Base-by-base conservation (phyloP, 306 rosid genomes). In the Begonia loranthoides region DNA sequence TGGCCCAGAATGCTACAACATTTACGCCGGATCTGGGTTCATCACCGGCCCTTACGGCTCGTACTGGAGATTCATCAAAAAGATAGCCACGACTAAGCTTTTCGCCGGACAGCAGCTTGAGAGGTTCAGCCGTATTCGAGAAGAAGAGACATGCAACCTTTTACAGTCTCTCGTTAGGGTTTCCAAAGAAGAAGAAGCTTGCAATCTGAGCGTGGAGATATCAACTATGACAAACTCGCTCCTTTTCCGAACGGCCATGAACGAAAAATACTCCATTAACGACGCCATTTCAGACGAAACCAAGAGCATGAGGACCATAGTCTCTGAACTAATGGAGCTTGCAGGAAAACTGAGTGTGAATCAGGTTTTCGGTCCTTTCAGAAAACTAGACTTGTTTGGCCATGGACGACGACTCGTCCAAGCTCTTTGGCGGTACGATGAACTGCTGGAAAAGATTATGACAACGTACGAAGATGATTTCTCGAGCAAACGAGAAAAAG, bases 1-100 rank as follows among this genome's bases (percentile, higher is more conserved):
- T 9, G 73, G 73, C 10, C 70, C 70, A 11, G 73, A 72, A 0
- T 55, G 62, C 1, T 58, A 60, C 4, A 15, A 65, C 14, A 75
- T 47, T 0, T 74, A 50, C 17, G 75, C 60, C 3, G 59, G 43
- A 47, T 62, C 61, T 0, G 76, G 76, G 2, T 69, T 70, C 39
- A 33, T 70, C 50, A 66, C 67, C 6, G 69, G 73, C 14, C 61
- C 68, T 1, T 74, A 74, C 17, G 73, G 73, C 1, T 52, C 61
- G n/a, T 74, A 66, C 64, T 74, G 73, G 80, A 61, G 71, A 17
- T 70, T 62, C 70, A 74, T 74, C 67, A 74, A 70, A 64, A 70
- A 59, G 46, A 44, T 74, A 0, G 66, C 72, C 50, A 34, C 71
- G 41, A 61, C 53, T 0, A 64, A 71, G 4, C 56, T 71, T 17